These are phyloP conservation scores for Colletotrichum plurivorum DNA, from an alignment of 2,329 filamentous ascomycete genomes.

Conservation along the genomic window DNA sequence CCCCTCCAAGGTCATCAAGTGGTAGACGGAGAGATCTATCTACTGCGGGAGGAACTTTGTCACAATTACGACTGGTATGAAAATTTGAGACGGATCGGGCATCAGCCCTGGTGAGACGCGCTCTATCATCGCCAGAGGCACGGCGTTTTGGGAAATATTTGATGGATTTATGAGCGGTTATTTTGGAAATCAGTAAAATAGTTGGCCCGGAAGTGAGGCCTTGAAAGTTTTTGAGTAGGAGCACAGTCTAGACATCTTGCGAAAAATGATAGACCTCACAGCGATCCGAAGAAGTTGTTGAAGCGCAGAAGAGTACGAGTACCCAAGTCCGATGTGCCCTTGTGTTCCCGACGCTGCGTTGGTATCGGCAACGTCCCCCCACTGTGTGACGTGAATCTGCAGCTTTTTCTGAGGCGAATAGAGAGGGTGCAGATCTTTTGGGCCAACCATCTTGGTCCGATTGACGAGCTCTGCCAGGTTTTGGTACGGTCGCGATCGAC, in stretches of 20 bases:
- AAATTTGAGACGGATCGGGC: conserved; percentile 16
- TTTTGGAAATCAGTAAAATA: conserved; percentile 11
- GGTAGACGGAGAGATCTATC: conserved; percentile 45
- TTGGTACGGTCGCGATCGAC: too few relatives aligned
- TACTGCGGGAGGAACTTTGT: not conserved
- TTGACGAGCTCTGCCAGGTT: too few relatives aligned
- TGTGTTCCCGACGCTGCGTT: too few relatives aligned
- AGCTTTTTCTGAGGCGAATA: too few relatives aligned
- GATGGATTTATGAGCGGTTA: conserved; percentile 24
- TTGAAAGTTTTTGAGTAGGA: not conserved
- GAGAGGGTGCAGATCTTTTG: too few relatives aligned
- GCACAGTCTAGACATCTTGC: not conserved
- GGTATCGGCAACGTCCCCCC: too few relatives aligned
- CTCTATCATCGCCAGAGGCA: conserved; percentile 10
- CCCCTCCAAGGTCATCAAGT: conserved; percentile 55
- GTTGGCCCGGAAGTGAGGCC: conserved; percentile 11
- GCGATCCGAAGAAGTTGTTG: conserved; percentile 9
- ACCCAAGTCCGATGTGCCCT: too few relatives aligned
- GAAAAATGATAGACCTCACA: conserved; percentile 1
- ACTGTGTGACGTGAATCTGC: too few relatives aligned
- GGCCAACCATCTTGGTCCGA: too few relatives aligned
- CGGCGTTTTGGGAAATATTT: conserved; percentile 29
- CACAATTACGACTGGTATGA: conserved; percentile 32
- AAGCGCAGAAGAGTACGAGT: not conserved
- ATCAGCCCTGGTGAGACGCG: conserved; percentile 16